Base-by-base conservation (phyloP, 1,139 yeast species). In the Yamadazyma membranifaciens region DNA sequence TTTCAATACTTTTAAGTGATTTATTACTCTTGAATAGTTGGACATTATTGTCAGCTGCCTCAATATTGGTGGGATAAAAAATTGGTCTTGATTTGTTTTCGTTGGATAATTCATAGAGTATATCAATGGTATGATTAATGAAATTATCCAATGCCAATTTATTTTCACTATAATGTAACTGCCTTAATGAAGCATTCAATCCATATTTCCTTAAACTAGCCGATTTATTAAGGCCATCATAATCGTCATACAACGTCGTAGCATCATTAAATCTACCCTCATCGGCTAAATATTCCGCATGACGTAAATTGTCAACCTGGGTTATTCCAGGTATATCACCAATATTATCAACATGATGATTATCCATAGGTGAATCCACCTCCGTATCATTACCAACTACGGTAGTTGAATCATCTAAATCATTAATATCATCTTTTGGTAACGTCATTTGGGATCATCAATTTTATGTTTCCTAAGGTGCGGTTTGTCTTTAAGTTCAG, bases 301-400 rank as follows among this genome's bases (percentile, higher is more conserved):
- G 36, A 12, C 30, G n/a, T 6, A 13, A 20, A 33, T 20, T 17
- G 5, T 7, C 7, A 20, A 20, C 4, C 37, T 44, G 49, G 45
- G 52, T 51, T 34, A 92, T 98, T 63, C 92, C 98, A 17, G 98
- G 98, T 98, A 98, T 92, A 64, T 92, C 98, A 61, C 92, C 92
- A 65, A 92, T 98, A 57, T 96, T 81, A 59, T 95, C 83, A 52
- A 92, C 92, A 42, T 96, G 98, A 37, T 95, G 96, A 68, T 92
- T 98, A 64, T 94, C 98, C 62, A 94, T 98, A 3, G 98, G 96
- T 31, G 95, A 20, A 20, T 31, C 16, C 15, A n/a, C 6, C 4
- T 14, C 33, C 15, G 31, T 3, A 10, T 3, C 31, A 28, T 28
- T 28, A 28, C 9, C 14, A 3, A 28, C 24, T 6, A 20, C 24